phyloP scores from a whole-genome alignment of 306 rosid genomes.

The Rosa lucieae region DNA sequence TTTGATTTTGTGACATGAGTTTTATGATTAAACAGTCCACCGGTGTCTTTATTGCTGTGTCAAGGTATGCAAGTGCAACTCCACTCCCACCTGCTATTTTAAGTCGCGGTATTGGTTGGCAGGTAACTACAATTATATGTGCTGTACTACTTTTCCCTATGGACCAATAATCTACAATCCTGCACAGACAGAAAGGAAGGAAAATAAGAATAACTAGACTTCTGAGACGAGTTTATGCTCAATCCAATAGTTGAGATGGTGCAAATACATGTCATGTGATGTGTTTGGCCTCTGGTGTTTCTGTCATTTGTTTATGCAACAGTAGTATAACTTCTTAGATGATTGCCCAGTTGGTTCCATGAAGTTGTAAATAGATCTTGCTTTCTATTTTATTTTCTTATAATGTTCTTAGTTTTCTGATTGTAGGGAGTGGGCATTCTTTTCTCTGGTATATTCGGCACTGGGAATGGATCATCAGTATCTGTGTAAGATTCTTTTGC shows the following conservation, averaged over 20 bases:
- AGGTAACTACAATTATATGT: conserved; percentile 43
- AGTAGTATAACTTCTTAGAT: neutral
- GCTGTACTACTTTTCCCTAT: neutral
- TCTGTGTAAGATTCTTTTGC: conserved; percentile 68
- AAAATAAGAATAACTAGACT: neutral
- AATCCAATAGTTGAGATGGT: neutral
- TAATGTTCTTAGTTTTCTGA: conserved; percentile 16
- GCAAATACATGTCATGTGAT: neutral
- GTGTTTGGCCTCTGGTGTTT: neutral
- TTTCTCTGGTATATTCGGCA: conserved; percentile 87
- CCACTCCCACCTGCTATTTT: conserved; percentile 86
- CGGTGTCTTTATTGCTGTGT: conserved; percentile 79
- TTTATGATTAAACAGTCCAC: conserved; percentile 64
- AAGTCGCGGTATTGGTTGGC: conserved; percentile 99
- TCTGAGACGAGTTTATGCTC: neutral
- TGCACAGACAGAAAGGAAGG: neutral
- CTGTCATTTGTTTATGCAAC: neutral
- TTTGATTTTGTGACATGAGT: neutral
- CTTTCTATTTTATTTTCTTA: conserved; percentile 6
- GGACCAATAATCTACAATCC: neutral
- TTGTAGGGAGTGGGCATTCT: conserved; percentile 85
- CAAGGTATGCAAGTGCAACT: conserved; percentile 94
- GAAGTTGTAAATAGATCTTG: neutral
- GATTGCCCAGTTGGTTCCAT: neutral
- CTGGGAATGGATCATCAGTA: conserved; percentile 89